Evolutionary conservation across 176 grass and related monocot genomes (phyloP), one percentile per base, ranked within the genome.

Genomic region (Carex cristatella): DNA sequence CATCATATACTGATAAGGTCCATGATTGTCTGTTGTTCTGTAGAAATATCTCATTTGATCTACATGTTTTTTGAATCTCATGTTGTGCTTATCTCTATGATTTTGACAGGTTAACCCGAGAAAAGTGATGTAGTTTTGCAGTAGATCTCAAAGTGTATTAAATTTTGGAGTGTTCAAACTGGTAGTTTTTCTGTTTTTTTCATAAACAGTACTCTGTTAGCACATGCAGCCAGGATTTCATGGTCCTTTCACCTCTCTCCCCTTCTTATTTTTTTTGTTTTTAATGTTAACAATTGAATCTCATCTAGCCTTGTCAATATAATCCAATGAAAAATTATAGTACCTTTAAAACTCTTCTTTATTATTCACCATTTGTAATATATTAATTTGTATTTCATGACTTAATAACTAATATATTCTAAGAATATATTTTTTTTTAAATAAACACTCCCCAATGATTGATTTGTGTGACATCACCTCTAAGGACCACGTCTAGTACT

Each of bases 71-170:
- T 40, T 46, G 13, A 44, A 46, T 79, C 18, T n/a, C 16, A 19
- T 10, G 61, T 71, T 80, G 40, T 64, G 69, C 23, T 48, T 64
- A 81, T 74, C 71, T 69, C 23, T 62, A 63, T 67, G 31, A 69
- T 86, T 53, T 62, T 84, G 62, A 56, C 87, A 92, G 90, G 85
- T 18, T 82, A 81, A 90, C 83, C 77, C 51, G 4, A 4, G 30
- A 27, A 86, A 33, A 10, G 56, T 2, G 8, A 79, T 3, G 19
- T 69, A 91, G 71, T 58, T 84, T 18, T 71, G 65, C 8, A 53
- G 54, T 61, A 76, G 32, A 71, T 23, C 15, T 61, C 74, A 64
- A 84, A 18, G 38, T 76, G 58, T 79, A 71, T 82, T 51, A 81
- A 83, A 65, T 55, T 51, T 83, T 48, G 12, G 2, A 16, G 27